Evolutionary conservation across 164 flowering plant species (phyloP), one percentile per base, ranked within the genome.

Genomic region (Platanus orientalis): DNA sequence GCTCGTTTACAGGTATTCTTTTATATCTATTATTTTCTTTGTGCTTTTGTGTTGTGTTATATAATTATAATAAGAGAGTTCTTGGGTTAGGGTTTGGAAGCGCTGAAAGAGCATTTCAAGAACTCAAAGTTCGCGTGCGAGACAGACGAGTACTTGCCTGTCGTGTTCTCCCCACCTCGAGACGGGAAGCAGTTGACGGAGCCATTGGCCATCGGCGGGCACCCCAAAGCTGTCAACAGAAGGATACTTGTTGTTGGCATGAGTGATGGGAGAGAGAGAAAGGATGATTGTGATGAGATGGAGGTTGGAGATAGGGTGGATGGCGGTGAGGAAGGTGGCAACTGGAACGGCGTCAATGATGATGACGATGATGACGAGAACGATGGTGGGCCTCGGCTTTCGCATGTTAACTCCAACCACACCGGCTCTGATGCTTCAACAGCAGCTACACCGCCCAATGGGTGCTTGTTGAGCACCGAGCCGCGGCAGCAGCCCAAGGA

Each of bases 101-200:
- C 86, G 13, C 63, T 93, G 81, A 93, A 80, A 53, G 97, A 93
- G 63, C 98, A 93, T 55, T 90, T 93, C 76, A 87, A 79, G 85
- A 90, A 84, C 79, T 90, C 98, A 14, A 88, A 87, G 79, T 93
- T 93, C 63, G 86, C 92, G 12, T 74, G 87, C 64, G 92, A 79
- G 63, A 75, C 74, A 24, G 94, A 86, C 54, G 89, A 86, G 42
- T 90, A 90, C 68, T 74, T 90, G 57, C 98, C 97, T 0, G 94
- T 90, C 40, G 78, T 87, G 55, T 90, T 93, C 58, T 63, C 83
- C 0, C 97, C 98, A 4, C 92, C 98, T 30, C 84, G 98, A 47
- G 97, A 93, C 67, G 96, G 98, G 44, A 78, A 69, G 69, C 70
- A 60, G n/a, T 63, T 82, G 64, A 76, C 83, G 11, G 80, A 84